Evolutionary conservation across 2,329 filamentous ascomycete genomes (phyloP).

Genomic region (Pseudogymnoascus sp.): DNA sequence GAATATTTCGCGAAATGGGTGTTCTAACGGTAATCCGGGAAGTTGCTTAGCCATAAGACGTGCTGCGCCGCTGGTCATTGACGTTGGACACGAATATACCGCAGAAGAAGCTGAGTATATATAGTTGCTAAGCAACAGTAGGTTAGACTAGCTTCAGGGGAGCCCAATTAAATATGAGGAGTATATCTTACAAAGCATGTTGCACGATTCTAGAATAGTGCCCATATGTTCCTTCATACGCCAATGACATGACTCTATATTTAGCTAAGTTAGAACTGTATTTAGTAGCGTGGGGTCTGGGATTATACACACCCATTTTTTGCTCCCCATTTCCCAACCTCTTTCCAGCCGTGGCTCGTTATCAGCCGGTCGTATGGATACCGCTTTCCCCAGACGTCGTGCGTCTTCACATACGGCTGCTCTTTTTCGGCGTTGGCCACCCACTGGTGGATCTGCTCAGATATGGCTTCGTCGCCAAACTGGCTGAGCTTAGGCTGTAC

Average conservation of each 20-base stretch:
- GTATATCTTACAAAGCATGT: constrained; percentile 29
- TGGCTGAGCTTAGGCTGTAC: constrained; percentile 6
- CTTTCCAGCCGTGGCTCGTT: constrained; percentile 12
- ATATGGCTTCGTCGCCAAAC: constrained; percentile 11
- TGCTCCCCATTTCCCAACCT: constrained; percentile 11
- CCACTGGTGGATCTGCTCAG: constrained; percentile 9
- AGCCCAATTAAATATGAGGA: not conserved
- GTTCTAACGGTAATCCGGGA: constrained; percentile 11
- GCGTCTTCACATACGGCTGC: constrained; percentile 9
- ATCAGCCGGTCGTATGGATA: constrained; percentile 10
- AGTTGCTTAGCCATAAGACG: constrained; percentile 20
- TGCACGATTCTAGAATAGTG: constrained; percentile 35
- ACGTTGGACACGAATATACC: constrained; percentile 41
- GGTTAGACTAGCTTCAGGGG: not conserved
- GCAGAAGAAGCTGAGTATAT: constrained; percentile 39
- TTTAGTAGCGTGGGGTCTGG: not conserved
- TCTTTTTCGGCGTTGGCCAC: constrained; percentile 13
- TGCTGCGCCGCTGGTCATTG: constrained; percentile 40
- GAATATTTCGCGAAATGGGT: constrained; percentile 30
- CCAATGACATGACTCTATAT: constrained; percentile 31
- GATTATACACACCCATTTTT: constrained; percentile 8
- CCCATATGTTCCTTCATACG: constrained; percentile 32
- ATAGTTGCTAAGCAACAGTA: constrained; percentile 29
- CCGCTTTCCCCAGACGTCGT: constrained; percentile 12
- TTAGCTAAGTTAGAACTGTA: not conserved